phyloP scores from a whole-genome alignment of 1,284 basidiomycete species.

The Rhodotorula sp. region DNA sequence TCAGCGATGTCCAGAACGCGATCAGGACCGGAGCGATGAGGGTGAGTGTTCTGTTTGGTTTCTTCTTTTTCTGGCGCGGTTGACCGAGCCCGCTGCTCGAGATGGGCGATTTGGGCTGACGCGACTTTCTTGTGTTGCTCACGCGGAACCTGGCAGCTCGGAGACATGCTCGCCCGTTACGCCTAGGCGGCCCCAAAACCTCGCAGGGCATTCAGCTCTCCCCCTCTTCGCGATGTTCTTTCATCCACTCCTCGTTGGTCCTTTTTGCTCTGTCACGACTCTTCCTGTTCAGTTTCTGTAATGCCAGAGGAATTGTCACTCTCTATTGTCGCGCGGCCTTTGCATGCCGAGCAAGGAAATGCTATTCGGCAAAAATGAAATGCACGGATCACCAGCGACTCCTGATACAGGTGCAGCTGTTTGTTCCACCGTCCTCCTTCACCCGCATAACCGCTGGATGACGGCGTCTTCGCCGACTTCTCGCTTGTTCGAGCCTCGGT shows the following conservation, averaged over 20 bases:
- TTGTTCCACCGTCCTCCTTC: neutral
- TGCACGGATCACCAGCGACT: no score
- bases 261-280: neutral
- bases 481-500: constrained; percentile 70
- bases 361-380: no score
- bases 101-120: neutral
- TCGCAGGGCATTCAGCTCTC: no score
- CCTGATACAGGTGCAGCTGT: no score
- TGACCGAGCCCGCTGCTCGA: no score
- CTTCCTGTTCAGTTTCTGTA: neutral
- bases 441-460: constrained; percentile 58
- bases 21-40: constrained; percentile 80
- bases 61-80: neutral
- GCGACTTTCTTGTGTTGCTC: no score
- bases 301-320: neutral
- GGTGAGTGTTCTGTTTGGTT: constrained; percentile 54
- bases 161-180: constrained; percentile 30
- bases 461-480: constrained; percentile 63
- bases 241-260: neutral
- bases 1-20: constrained; percentile 80
- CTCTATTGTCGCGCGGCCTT: no score
- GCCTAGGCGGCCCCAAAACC: neutral
- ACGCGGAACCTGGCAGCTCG: constrained; percentile 8
- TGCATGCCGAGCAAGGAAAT: no score
- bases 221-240: neutral